Conservation (phyloP, 106 monocot genomes). For the Acanthochlamys bracteata region DNA sequence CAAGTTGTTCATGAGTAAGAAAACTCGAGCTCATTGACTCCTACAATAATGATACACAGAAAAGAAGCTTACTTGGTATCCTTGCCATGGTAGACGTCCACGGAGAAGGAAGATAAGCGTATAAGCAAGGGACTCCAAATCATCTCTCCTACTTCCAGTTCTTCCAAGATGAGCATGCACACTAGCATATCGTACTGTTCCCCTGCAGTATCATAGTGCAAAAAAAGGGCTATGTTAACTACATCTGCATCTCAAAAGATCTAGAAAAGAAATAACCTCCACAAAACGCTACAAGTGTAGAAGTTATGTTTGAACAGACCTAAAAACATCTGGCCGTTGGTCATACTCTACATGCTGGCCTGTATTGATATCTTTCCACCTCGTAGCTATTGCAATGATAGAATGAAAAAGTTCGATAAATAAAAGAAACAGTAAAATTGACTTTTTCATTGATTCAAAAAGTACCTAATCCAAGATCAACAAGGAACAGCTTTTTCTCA, state of each 20-base stretch:
- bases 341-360: constrained; percentile 71
- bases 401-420: background rate
- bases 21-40: background rate
- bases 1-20: too few relatives aligned
- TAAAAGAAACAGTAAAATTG: background rate
- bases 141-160: constrained; percentile 87
- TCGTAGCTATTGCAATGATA: constrained; percentile 41
- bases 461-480: constrained; percentile 95
- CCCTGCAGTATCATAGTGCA: constrained; percentile 28
- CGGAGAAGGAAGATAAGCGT: constrained; percentile 83
- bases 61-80: constrained; percentile 57
- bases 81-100: constrained; percentile 95
- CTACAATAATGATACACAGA: background rate
- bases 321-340: constrained; percentile 82
- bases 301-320: constrained; percentile 15
- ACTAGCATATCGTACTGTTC: constrained; percentile 93
- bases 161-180: constrained; percentile 94
- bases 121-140: constrained; percentile 90
- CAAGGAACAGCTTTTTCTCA: constrained; percentile 88
- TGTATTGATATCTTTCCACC: constrained; percentile 53
- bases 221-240: background rate
- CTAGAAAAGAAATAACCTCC: too few relatives aligned
- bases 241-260: too few relatives aligned
- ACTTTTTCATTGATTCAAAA: background rate
- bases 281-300: background rate